Evolutionary conservation across 2,329 filamentous ascomycete genomes (phyloP).

Genomic region (Scytalidium sp.): DNA sequence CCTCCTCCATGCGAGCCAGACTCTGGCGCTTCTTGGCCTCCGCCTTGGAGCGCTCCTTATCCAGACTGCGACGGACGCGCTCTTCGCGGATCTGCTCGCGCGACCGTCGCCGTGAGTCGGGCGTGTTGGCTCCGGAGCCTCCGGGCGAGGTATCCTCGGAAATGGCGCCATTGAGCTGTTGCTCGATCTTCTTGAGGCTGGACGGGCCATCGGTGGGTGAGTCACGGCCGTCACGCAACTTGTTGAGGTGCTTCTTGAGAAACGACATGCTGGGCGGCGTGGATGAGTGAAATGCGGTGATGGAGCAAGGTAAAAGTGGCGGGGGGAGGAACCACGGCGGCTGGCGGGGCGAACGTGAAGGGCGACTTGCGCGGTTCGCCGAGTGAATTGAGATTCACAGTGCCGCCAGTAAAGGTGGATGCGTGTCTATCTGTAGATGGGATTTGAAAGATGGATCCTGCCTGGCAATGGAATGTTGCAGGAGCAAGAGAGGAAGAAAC

Average conservation of each 20-base stretch:
- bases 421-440: too few relatives aligned
- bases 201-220: background rate
- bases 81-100: conserved; percentile 19
- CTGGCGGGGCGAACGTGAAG: background rate
- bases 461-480: background rate
- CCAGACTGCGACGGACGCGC: conserved; percentile 18
- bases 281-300: background rate
- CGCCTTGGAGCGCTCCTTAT: conserved; percentile 20
- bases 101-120: conserved; percentile 16
- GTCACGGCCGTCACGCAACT: background rate
- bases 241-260: background rate
- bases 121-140: conserved; percentile 37
- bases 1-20: conserved; percentile 25
- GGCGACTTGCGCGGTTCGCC: background rate
- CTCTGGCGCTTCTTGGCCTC: conserved; percentile 22
- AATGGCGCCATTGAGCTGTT: background rate
- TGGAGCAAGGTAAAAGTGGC: background rate
- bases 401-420: too few relatives aligned
- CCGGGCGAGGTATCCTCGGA: background rate
- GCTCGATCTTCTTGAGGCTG: background rate
- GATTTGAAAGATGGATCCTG: too few relatives aligned
- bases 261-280: background rate
- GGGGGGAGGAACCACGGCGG: background rate
- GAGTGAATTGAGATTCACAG: background rate
- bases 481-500: background rate